Conservation (phyloP, 805 yeast species). For the Ogataea angusta region DNA sequence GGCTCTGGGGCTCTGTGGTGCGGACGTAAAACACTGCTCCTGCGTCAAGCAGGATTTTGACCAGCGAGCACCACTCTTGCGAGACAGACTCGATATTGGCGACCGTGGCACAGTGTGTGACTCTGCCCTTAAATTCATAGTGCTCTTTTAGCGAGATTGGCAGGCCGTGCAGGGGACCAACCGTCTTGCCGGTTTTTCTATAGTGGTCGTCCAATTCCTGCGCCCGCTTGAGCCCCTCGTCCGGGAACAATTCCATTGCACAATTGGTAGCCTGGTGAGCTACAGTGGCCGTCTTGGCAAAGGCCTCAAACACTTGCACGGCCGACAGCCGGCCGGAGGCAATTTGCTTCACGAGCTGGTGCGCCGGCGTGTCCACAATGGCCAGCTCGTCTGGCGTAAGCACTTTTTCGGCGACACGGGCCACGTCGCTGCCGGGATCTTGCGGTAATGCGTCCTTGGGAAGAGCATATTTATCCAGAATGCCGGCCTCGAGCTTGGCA, state of each 20-base stretch:
- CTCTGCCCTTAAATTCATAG: constrained; percentile 45
- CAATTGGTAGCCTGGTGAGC: constrained; percentile 51
- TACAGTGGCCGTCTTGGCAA: constrained; percentile 44
- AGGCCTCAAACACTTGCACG: constrained; percentile 45
- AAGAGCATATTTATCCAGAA: constrained; percentile 26
- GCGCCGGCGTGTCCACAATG: constrained; percentile 41
- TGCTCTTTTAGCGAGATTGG: constrained; percentile 65
- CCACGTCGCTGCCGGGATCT: constrained; percentile 24
- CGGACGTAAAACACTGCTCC: constrained; percentile 8
- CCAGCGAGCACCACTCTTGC: constrained; percentile 37
- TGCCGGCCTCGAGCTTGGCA: constrained; percentile 24
- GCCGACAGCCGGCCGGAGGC: constrained; percentile 39
- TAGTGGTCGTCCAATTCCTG: constrained; percentile 50
- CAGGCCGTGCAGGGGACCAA: constrained; percentile 61
- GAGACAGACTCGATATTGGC: constrained; percentile 39
- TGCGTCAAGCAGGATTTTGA: constrained; percentile 38
- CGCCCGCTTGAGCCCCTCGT: constrained; percentile 48
- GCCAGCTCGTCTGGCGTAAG: constrained; percentile 36
- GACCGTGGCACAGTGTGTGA: constrained; percentile 51
- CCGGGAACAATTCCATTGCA: constrained; percentile 43
- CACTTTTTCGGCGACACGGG: constrained; percentile 30
- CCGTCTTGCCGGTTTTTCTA: constrained; percentile 41
- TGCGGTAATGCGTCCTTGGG: constrained; percentile 19
- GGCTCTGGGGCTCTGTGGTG: constrained; percentile 5
- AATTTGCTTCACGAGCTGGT: constrained; percentile 33